A percentile compares a stretch with the other conserved stretches of the same genome.
Conservation (phyloP, 2,329 filamentous ascomycete genomes). For the Colletotrichum viniferum region DNA sequence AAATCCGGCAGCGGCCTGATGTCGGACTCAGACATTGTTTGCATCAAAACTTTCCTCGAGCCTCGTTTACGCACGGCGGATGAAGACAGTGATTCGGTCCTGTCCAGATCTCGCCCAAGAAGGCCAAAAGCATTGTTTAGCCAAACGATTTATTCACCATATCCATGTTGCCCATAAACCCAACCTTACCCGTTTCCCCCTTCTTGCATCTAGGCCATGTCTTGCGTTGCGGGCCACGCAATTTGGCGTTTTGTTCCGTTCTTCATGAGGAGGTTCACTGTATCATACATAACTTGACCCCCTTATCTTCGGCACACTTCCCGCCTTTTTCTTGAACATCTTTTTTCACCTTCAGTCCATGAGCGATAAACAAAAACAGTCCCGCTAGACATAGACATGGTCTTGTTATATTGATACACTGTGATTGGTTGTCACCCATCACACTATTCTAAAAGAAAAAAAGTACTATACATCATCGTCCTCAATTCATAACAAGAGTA, state of each 20-base stretch:
- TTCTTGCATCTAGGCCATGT: not conserved
- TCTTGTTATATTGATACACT: conserved; percentile 10
- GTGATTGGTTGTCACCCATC: not conserved
- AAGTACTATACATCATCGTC: conserved; percentile 16
- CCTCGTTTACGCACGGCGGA: not conserved
- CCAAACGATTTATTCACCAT: not conserved
- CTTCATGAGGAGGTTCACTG: not conserved
- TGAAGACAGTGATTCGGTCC: not conserved
- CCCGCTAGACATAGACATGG: conserved; percentile 3
- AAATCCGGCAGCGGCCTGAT: not conserved
- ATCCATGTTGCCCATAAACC: not conserved
- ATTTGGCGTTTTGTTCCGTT: not conserved
- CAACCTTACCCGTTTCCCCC: not conserved
- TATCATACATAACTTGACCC: not conserved
- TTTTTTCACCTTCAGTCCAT: not conserved
- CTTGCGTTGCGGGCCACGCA: not conserved
- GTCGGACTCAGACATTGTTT: not conserved
- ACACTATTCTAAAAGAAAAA: not conserved
- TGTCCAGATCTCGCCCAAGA: not conserved
- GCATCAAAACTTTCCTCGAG: not conserved
- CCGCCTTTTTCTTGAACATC: not conserved
- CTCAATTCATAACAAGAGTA: conserved; percentile 10
- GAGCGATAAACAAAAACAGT: not conserved
- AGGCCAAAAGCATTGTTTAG: not conserved
- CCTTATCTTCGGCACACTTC: not conserved